Base-by-base conservation (phyloP, 2,329 filamentous ascomycete genomes). In the Trichoderma citrinoviride region DNA sequence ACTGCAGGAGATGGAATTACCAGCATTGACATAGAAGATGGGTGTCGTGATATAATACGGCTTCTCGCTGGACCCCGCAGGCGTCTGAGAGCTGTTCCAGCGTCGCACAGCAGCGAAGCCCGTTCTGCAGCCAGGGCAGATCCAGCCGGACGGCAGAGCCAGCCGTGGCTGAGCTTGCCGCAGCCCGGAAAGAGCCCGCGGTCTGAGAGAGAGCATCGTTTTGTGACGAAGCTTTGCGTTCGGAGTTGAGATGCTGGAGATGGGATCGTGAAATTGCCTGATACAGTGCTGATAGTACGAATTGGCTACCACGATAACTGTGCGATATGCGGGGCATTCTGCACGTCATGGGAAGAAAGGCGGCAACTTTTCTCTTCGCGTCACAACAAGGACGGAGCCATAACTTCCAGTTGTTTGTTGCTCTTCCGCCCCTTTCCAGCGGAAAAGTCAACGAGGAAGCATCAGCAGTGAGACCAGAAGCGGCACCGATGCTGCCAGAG, bases 1-100 rank as follows among this genome's bases (percentile, higher is more conserved):
- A 10, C 25, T 19, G 14, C 14, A 8, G n/a, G 6, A 29, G 23
- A 10, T 19, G n/a, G n/a, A 47, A 25, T 65, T n/a, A 93, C 92
- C 88, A 63, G 93, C 92, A 85, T 99, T 99, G 80, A 99, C 95
- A 78, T 99, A 99, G 81, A 98, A 99, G 65, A 99, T 99, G 2
- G 95, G 95, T 8, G 93, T 96, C 5, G 95, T 98, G 72, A 97
- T 83, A 81, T 98, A 99, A 81, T 90, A 97, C 8, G 94, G 93
- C 80, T 98, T 98, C 67, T 73, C 70, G 37, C 40, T 57, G 1
- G 52, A 47, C 60, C 47, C 56, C 57, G 23, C 49, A 65, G 62
- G 71, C 70, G 69, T 73, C 52, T 70, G 66, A 15, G 74, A 74
- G 72, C 75, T 76, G 65, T 67, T 75, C 73, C 74, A 77, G 66